Percentiles rank a stretch among this genome's conserved stretches.
Conservation (phyloP, 805 yeast genomes). For the Blastobotrys americana region DNA sequence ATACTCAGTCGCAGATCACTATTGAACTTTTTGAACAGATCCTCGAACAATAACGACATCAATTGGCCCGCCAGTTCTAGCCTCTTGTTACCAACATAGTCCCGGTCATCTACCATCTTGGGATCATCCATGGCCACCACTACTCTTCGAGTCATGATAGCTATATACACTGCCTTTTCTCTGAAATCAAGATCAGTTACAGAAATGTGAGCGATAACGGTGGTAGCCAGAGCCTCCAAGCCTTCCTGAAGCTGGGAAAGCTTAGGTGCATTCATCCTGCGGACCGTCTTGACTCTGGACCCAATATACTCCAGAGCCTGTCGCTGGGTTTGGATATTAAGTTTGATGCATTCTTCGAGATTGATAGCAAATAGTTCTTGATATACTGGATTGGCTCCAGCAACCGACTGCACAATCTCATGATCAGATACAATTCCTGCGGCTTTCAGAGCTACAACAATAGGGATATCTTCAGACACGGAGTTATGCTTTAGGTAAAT, state of each 20-base stretch:
- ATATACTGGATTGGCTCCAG: constrained; percentile 80
- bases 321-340: constrained; percentile 82
- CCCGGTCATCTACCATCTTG: constrained; percentile 95
- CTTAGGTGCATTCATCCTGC: constrained; percentile 79
- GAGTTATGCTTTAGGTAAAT: constrained; percentile 93
- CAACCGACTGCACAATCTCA: constrained; percentile 88
- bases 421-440: constrained; percentile 89
- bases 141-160: constrained; percentile 94
- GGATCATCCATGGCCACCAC: constrained; percentile 93
- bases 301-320: constrained; percentile 93
- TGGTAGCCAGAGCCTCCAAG: constrained; percentile 81
- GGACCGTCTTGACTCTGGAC: constrained; percentile 80
- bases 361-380: constrained; percentile 91
- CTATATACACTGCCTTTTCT: constrained; percentile 89
- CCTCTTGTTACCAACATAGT: constrained; percentile 96
- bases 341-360: constrained; percentile 84
- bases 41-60: constrained; percentile 91
- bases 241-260: constrained; percentile 84
- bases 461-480: constrained; percentile 90
- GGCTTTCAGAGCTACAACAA: constrained; percentile 86
- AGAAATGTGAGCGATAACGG: constrained; percentile 90
- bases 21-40: constrained; percentile 93
- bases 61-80: constrained; percentile 95
- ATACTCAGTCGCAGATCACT: constrained; percentile 89
- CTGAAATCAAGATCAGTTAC: constrained; percentile 80